Conservation (phyloP, 257 asterid species). For the Solanum medicagineum region DNA sequence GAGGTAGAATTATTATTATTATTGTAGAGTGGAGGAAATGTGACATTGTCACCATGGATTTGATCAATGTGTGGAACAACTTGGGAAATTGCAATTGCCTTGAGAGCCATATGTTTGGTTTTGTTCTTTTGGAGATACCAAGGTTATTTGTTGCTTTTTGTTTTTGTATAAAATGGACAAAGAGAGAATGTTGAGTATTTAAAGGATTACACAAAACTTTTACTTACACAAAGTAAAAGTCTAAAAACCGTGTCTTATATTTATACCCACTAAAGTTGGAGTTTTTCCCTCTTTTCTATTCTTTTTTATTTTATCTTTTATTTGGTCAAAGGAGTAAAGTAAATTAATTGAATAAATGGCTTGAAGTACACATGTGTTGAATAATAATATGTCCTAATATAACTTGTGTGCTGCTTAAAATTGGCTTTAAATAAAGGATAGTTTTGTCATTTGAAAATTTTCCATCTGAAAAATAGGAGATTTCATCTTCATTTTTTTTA, state of each 20-base stretch:
- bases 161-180: neutral
- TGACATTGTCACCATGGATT: neutral
- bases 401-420: neutral
- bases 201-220: neutral
- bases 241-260: neutral
- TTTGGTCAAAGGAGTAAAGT: neutral
- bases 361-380: neutral
- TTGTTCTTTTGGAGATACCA: neutral
- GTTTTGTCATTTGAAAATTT: neutral
- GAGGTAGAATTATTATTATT: neutral
- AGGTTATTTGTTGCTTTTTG: neutral
- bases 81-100: constrained; percentile 3
- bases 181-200: neutral
- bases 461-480: too few relatives aligned
- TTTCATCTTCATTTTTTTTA: too few relatives aligned
- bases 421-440: neutral
- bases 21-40: neutral
- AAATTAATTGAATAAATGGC: too few relatives aligned
- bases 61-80: constrained; percentile 6
- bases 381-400: too few relatives aligned
- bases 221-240: neutral
- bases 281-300: neutral
- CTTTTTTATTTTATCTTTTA: neutral
- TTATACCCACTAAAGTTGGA: neutral
- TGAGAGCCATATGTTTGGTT: neutral